phyloP scores from a whole-genome alignment of 257 asterid genomes.

The Mentha longifolia region DNA sequence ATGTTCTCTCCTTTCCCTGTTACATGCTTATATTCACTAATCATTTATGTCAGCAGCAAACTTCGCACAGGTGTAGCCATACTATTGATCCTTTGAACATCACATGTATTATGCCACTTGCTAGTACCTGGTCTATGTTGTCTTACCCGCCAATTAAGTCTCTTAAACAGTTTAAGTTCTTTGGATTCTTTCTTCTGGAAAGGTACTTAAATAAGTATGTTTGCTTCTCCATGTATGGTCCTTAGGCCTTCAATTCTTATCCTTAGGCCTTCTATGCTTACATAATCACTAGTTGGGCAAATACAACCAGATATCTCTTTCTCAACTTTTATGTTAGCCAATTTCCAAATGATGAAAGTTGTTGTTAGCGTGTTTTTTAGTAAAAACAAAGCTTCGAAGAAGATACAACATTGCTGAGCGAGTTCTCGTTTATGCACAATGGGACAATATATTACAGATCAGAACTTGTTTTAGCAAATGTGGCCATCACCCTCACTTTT shows the following conservation, averaged over 20 bases:
- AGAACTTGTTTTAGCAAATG: background rate
- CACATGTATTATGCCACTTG: background rate
- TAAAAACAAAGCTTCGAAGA: background rate
- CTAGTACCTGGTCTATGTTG: background rate
- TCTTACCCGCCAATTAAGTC: background rate
- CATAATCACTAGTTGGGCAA: background rate
- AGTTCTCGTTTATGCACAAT: background rate
- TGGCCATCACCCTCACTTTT: background rate
- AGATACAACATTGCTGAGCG: background rate
- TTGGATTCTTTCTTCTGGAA: background rate
- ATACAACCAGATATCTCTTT: background rate
- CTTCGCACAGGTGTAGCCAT: background rate
- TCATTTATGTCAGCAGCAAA: background rate
- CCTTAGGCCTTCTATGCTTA: too few species aligned
- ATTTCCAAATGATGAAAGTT: background rate
- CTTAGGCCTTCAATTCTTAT: too few species aligned
- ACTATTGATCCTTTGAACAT: background rate
- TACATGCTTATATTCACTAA: background rate
- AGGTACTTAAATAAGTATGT: too few species aligned
- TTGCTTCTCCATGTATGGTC: too few species aligned
- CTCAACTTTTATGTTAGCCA: background rate
- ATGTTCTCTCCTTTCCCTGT: background rate
- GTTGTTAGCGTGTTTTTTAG: background rate
- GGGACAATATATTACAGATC: background rate
- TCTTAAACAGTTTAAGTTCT: background rate